Base-by-base conservation (phyloP, 805 yeast genomes). In the Candida tibetensis region DNA sequence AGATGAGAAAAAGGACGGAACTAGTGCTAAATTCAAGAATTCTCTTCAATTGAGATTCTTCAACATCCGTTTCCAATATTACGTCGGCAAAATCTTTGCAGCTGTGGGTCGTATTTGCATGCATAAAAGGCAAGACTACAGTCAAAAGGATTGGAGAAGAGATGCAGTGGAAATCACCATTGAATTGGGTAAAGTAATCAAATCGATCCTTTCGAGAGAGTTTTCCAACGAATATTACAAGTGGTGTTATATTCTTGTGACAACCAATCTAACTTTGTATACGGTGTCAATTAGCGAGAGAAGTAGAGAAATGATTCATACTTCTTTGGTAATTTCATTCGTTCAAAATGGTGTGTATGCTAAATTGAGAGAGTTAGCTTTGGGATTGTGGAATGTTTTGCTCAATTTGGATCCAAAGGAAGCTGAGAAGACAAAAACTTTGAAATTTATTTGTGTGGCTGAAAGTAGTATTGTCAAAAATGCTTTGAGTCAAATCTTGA, bases 1-100 rank as follows among this genome's bases (percentile, higher is more conserved):
- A 27, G 51, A 53, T 17, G 42, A 55, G 33, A 53, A 64, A 39
- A 58, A 66, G 40, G 72, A 70, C 25, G 71, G 70, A 28, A 73
- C 77, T 0, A 69, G 78, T 28, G 76, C 84, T 0, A 80, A 79
- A 47, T 78, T 67, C 59, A 83, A 83, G 45, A 85, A 84, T 49
- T 62, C 82, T 0, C 58, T 76, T 2, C 79, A 81, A 44, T 54
- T 80, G 8, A 69, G 88, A 37, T 69, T 68, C 42, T 66, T 81
- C 27, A 56, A 68, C 22, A 66, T 72, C 35, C 66, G 76, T 22
- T 57, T 79, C 18, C 82, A 78, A 45, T 60, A 69, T 5, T 60
- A 68, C 21, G 56, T 71, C 2, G 47, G 76, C 1, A 60, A 65
- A 25, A 44, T 75, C 2, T 67, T 74, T 34, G 60, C 71, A 35